Percentiles rank a stretch among this genome's conserved stretches.
Conservation (phyloP, 2,329 filamentous ascomycete species). For the Arthroderma sp. region DNA sequence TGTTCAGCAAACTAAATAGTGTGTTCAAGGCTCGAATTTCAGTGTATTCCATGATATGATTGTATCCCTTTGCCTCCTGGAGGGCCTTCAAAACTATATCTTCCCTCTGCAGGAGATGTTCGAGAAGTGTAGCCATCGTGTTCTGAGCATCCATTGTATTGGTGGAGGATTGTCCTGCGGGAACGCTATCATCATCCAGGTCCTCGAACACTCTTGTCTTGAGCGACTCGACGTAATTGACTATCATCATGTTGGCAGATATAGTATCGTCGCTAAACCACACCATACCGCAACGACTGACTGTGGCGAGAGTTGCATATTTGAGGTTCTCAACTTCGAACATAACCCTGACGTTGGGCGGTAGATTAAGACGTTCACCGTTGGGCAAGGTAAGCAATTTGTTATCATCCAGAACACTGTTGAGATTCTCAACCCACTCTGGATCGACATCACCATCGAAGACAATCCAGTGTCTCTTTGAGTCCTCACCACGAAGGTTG, state of each 20-base stretch:
- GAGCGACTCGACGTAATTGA: slow-evolving; percentile 76
- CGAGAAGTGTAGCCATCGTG: slow-evolving; percentile 66
- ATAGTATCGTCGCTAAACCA: slow-evolving; percentile 99
- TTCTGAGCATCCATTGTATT: slow-evolving; percentile 68
- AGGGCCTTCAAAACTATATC: slow-evolving; percentile 70
- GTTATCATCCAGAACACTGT: slow-evolving; percentile 98
- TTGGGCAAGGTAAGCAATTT: slow-evolving; percentile 94
- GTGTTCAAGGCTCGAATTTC: slow-evolving; percentile 81
- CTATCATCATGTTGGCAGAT: slow-evolving; percentile 79
- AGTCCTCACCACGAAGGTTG: slow-evolving; percentile 91
- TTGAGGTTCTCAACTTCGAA: slow-evolving; percentile 98
- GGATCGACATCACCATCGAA: slow-evolving; percentile 98
- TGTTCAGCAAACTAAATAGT: slow-evolving; percentile 89
- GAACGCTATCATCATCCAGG: slow-evolving; percentile 78
- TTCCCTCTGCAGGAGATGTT: slow-evolving; percentile 61
- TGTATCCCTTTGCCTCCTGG: slow-evolving; percentile 60
- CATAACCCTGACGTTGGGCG: slow-evolving; percentile 94
- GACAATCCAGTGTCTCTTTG: slow-evolving; percentile 97
- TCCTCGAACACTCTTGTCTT: slow-evolving; percentile 81
- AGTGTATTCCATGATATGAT: slow-evolving; percentile 98
- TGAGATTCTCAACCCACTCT: slow-evolving; percentile 99
- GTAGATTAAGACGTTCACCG: slow-evolving; percentile 90
- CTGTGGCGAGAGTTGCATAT: slow-evolving; percentile 95
- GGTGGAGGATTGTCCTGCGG: slow-evolving; percentile 59
- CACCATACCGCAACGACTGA: slow-evolving; percentile 99